Base-by-base conservation (phyloP, 2,329 filamentous ascomycete genomes). In the Nothophaeocryptopus gaeumannii region DNA sequence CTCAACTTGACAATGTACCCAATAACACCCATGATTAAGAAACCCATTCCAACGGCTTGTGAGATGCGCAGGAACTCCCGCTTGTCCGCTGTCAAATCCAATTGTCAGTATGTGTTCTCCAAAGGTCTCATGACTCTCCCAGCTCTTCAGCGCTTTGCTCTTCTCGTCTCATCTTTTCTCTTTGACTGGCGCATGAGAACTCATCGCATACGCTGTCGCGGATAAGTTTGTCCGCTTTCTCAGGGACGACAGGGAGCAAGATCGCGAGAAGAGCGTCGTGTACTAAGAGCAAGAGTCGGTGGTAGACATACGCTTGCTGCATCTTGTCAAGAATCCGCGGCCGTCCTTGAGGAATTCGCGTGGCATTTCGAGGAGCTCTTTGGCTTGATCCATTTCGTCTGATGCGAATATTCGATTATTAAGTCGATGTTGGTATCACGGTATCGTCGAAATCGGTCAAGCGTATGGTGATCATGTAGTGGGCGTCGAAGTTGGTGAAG, bases 1-100 rank as follows among this genome's bases (percentile, higher is more conserved):
- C 81, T 83, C 65, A 86, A 76, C 77, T 86, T 86, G 66, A 86
- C 82, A 55, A 86, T 70, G 71, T 85, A 86, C 56, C 83, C 83
- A 50, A 86, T 83, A 40, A 81, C 80, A 55, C 83, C 83, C 83
- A 85, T 86, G 70, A 86, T 78, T 56, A 86, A 69, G 72, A 86
- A 86, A 52, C 84, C 84, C 56, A 85, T 78, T 51, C 83, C 84
- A 55, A 86, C 83, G 54, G 83, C 83, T 72, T 82, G 79, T 58
- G 75, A 78, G 65, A 82, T 81, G 71, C 79, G 78, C 60, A 78
- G 69, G 67, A 81, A 81, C 64, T 81, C 78, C 60, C 78, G 73
- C 66, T 76, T 76, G 67, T 81, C 78, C 63, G 79, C 78, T 81
- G 58, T 46, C 8, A 3, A 26, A 7, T 16, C 14, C 31, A 32